These are phyloP conservation scores for Nothophytophthora sp. DNA, from an alignment of 352 stramenopile genomes.

Conservation along the genomic window DNA sequence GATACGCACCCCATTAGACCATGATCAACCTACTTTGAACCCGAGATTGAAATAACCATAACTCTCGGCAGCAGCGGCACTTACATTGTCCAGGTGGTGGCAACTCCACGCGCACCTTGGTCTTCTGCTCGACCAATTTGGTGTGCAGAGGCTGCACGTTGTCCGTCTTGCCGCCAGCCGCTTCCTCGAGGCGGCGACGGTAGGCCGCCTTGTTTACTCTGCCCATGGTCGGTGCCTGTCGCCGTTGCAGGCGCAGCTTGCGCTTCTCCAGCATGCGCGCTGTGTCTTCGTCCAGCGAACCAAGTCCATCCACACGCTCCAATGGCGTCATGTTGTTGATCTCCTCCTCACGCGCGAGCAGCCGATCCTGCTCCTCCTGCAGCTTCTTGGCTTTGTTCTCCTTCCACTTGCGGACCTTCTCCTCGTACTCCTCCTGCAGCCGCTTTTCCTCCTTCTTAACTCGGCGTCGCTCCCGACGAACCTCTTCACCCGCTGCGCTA, in stretches of 20 bases:
- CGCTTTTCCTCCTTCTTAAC: conserved; percentile 66
- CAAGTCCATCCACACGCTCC: conserved; percentile 61
- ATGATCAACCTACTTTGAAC: too few relatives aligned
- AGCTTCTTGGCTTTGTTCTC: conserved; percentile 55
- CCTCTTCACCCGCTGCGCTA: conserved; percentile 59
- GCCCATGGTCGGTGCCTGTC: conserved; percentile 64
- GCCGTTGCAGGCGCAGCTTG: conserved; percentile 66
- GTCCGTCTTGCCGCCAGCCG: conserved; percentile 74
- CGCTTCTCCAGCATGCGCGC: conserved; percentile 71
- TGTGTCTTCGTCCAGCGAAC: conserved; percentile 78
- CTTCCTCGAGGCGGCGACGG: conserved; percentile 72
- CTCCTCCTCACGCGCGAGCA: conserved; percentile 60
- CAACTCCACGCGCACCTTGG: conserved; percentile 69
- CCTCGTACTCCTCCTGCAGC: conserved; percentile 50
- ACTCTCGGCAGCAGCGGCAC: conserved; percentile 13
- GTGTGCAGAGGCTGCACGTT: conserved; percentile 72
- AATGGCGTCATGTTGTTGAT: conserved; percentile 81
- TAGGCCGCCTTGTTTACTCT: conserved; percentile 81
- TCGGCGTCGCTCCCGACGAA: conserved; percentile 52
- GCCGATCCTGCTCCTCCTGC: conserved; percentile 53
- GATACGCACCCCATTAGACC: conserved; percentile 2
- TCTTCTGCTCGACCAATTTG: conserved; percentile 61
- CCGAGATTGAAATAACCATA: neutral
- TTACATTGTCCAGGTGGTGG: conserved; percentile 79
- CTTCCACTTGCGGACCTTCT: conserved; percentile 74